Evolutionary conservation across 176 grass and related monocot genomes (phyloP).

Genomic region (Rhynchospora breviuscula): DNA sequence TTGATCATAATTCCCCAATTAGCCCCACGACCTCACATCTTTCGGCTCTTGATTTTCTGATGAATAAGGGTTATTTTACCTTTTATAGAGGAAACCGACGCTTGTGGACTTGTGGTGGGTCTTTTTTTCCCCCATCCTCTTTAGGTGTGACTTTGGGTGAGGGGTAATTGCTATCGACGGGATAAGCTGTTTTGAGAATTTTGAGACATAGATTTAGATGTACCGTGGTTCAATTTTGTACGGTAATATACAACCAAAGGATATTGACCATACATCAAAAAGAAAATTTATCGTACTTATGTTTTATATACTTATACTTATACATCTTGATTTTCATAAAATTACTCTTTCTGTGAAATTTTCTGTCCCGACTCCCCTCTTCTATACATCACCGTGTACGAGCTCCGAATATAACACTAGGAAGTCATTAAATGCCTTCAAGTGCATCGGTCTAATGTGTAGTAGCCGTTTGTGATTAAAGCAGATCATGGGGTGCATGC

Average conservation of each 20-base stretch:
- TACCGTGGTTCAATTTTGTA: not conserved
- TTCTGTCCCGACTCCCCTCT: not conserved
- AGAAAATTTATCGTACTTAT: not conserved
- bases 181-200: not conserved
- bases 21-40: not conserved
- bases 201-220: not conserved
- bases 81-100: not conserved
- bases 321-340: not conserved
- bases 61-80: not conserved
- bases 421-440: not conserved
- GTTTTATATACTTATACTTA: too few relatives aligned
- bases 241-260: not conserved
- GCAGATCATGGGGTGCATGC: constrained; percentile 23
- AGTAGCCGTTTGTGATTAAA: constrained; percentile 18
- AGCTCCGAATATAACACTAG: not conserved
- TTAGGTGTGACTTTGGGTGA: too few relatives aligned
- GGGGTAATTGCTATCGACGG: too few relatives aligned
- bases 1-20: not conserved
- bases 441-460: not conserved
- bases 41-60: not conserved
- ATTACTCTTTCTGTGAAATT: not conserved
- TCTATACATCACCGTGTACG: not conserved
- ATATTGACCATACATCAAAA: not conserved
- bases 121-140: too few relatives aligned
- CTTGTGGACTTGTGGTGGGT: too few relatives aligned